These are phyloP conservation scores for Tuber brumale DNA, from an alignment of 495 filamentous ascomycete genomes.

Conservation along the genomic window DNA sequence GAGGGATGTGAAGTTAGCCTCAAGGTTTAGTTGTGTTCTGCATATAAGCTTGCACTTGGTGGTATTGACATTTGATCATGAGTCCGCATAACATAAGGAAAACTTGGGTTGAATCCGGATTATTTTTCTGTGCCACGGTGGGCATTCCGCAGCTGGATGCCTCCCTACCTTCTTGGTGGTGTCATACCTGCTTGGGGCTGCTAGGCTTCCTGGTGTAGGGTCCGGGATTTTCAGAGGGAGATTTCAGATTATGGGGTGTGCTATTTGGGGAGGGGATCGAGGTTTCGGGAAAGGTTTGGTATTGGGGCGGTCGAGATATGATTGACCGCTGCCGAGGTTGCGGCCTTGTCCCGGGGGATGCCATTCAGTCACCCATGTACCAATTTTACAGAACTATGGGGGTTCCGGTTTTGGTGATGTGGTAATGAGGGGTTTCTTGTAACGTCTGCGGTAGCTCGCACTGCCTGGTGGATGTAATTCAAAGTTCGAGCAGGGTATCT, in stretches of 20 bases:
- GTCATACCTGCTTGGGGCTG: not conserved
- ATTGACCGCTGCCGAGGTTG: not conserved
- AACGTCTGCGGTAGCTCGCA: not conserved
- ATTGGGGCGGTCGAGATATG: too few species aligned
- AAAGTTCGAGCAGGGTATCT: not conserved
- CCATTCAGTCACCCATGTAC: not conserved
- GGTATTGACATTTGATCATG: not conserved
- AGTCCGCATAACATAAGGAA: not conserved
- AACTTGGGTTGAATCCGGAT: not conserved
- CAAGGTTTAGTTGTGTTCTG: too few species aligned
- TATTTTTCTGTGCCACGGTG: not conserved
- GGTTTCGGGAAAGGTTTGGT: not conserved
- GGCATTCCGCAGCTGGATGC: not conserved
- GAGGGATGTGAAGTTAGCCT: not conserved
- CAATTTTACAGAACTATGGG: not conserved
- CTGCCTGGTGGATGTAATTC: not conserved
- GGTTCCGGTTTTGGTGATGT: not conserved
- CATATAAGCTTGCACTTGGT: not conserved
- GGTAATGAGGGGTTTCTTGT: not conserved
- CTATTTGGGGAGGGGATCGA: not conserved
- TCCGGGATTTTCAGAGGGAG: not conserved
- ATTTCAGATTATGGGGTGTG: not conserved
- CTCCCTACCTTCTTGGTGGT: not conserved
- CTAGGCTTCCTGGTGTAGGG: not conserved
- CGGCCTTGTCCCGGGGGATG: not conserved